These are phyloP conservation scores for Calvatia gigantea DNA, from an alignment of 768 basidiomycete genomes.

Conservation along the genomic window DNA sequence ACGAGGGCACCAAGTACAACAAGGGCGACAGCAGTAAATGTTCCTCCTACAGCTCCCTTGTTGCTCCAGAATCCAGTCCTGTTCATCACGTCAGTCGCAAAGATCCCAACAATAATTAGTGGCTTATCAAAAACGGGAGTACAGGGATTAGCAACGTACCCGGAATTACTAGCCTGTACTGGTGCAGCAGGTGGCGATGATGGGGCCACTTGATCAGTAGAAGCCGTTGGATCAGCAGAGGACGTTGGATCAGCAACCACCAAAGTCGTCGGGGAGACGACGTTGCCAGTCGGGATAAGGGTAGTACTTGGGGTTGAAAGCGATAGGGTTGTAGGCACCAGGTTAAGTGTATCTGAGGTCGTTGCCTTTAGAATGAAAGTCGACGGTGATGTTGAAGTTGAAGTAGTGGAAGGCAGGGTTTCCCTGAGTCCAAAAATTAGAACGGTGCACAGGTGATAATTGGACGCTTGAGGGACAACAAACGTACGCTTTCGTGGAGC, in stretches of 20 bases:
- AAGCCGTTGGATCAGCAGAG: background rate
- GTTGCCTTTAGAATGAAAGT: background rate
- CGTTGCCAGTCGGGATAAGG: background rate
- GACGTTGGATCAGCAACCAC: too few species aligned
- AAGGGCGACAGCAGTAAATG: conserved; percentile 39
- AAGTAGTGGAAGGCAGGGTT: background rate
- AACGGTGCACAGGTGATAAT: background rate
- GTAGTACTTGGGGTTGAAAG: background rate
- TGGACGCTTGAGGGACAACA: background rate
- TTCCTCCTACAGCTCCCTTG: conserved; percentile 43
- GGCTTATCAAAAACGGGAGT: background rate
- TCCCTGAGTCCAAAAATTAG: background rate
- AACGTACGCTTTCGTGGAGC: background rate
- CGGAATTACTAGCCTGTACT: background rate
- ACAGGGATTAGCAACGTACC: background rate
- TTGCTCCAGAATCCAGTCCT: conserved; percentile 42
- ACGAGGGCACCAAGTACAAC: conserved; percentile 28
- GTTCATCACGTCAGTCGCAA: background rate
- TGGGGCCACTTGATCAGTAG: background rate
- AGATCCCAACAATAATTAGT: background rate
- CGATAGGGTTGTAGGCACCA: background rate
- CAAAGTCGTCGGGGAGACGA: background rate
- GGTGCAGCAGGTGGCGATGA: background rate
- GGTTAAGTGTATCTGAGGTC: background rate
- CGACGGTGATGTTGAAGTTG: background rate